phyloP scores from a whole-genome alignment of 208 protist species.

The Trypanosoma mega region DNA sequence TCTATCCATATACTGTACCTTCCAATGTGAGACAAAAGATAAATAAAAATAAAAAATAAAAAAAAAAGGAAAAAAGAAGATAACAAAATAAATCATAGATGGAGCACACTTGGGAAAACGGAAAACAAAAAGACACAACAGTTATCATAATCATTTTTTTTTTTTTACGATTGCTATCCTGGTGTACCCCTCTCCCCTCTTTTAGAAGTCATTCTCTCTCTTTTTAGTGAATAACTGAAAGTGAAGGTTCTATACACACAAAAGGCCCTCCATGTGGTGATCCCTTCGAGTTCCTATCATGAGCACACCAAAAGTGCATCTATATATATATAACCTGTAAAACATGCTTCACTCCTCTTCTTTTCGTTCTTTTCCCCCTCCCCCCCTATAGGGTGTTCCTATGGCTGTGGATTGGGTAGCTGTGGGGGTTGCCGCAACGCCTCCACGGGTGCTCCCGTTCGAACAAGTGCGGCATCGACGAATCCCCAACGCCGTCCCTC shows the following conservation, averaged over 20 bases:
- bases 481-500: slow-evolving; percentile 3
- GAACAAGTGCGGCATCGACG: background rate
- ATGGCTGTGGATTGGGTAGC: too few species aligned
- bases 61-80: slow-evolving; percentile 1
- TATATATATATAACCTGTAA: too few species aligned
- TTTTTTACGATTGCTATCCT: too few species aligned
- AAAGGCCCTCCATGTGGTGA: too few species aligned
- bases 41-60: slow-evolving; percentile 1
- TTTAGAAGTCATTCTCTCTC: too few species aligned
- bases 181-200: too few species aligned
- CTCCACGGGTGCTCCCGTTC: background rate
- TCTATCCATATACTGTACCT: too few species aligned
- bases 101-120: background rate
- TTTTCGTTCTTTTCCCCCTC: background rate
- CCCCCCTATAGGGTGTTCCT: background rate
- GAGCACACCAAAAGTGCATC: too few species aligned
- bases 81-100: slow-evolving; percentile 4
- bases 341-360: background rate
- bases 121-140: slow-evolving; percentile 16
- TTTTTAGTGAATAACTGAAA: too few species aligned
- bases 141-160: too few species aligned
- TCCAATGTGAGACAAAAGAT: background rate
- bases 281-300: too few species aligned
- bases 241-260: too few species aligned
- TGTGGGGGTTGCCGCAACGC: background rate